Conservation (phyloP, 1,284 basidiomycete genomes). For the Cystobasidium slooffiae region DNA sequence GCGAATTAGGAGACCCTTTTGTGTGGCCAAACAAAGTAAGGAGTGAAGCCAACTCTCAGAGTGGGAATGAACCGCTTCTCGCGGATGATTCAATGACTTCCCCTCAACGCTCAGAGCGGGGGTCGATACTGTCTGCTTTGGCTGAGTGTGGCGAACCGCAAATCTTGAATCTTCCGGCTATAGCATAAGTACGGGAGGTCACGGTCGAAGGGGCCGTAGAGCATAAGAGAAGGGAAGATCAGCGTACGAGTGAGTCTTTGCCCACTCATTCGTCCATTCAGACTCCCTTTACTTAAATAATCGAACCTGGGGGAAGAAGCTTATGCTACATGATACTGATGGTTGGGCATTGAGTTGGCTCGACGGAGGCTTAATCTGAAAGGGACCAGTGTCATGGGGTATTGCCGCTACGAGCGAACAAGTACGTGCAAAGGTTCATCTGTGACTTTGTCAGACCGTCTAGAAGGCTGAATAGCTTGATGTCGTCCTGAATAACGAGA, state of each 20-base stretch:
- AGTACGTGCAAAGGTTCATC: conserved; percentile 49
- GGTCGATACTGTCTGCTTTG: no score
- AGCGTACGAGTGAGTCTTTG: no score
- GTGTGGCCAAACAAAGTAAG: neutral
- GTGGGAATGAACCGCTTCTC: no score
- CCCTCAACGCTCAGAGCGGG: no score
- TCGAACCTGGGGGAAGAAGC: neutral
- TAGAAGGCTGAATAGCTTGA: conserved; percentile 45
- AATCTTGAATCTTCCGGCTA: no score
- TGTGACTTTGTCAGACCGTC: conserved; percentile 46
- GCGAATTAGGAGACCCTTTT: neutral
- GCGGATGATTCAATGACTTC: no score
- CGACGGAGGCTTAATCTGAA: neutral
- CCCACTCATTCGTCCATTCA: no score
- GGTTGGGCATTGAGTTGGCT: neutral
- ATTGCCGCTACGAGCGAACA: conserved; percentile 37
- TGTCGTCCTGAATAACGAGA: conserved; percentile 45
- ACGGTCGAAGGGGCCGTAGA: no score
- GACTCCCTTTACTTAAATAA: neutral
- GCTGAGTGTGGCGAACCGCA: no score
- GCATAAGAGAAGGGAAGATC: no score
- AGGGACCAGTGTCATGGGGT: conserved; percentile 12
- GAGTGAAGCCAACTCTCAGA: no score
- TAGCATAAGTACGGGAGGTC: no score
- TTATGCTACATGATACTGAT: conserved; percentile 18